Evolutionary conservation across 768 basidiomycete genomes (phyloP).

Genomic region (Russula sp.): DNA sequence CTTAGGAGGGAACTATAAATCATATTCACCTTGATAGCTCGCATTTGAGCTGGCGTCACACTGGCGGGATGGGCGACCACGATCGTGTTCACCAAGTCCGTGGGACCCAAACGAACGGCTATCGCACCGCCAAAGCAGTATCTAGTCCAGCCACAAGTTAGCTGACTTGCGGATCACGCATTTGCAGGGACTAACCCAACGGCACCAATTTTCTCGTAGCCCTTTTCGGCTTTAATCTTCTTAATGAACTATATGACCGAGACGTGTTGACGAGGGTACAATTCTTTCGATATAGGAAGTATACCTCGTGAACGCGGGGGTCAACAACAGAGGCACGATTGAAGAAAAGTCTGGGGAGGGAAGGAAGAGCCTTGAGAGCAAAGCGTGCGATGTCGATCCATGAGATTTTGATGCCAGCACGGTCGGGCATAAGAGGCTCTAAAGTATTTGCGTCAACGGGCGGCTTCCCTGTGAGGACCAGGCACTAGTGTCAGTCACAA

Average conservation of each 20-base stretch:
- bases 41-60: conserved; percentile 31
- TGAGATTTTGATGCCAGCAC: conserved; percentile 27
- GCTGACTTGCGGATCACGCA: background rate
- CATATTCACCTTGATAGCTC: conserved; percentile 32
- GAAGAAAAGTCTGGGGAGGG: conserved; percentile 24
- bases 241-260: conserved; percentile 32
- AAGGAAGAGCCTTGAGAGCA: conserved; percentile 23
- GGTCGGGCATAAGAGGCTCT: conserved; percentile 30
- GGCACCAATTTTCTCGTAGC: conserved; percentile 38
- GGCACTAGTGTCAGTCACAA: background rate
- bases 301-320: conserved; percentile 28
- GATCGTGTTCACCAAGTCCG: conserved; percentile 33
- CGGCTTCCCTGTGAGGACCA: conserved; percentile 28
- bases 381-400: conserved; percentile 25
- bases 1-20: conserved; percentile 4
- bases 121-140: conserved; percentile 37
- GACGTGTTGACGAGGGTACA: background rate
- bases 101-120: conserved; percentile 29
- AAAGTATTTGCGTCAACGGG: conserved; percentile 27
- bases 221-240: conserved; percentile 34
- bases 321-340: conserved; percentile 30
- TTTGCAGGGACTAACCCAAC: conserved; percentile 34
- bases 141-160: conserved; percentile 24
- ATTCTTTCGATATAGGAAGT: background rate
- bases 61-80: conserved; percentile 40